These are phyloP conservation scores for Citrus mangshanensis DNA, from an alignment of 345 rosid genomes.

Conservation along the genomic window DNA sequence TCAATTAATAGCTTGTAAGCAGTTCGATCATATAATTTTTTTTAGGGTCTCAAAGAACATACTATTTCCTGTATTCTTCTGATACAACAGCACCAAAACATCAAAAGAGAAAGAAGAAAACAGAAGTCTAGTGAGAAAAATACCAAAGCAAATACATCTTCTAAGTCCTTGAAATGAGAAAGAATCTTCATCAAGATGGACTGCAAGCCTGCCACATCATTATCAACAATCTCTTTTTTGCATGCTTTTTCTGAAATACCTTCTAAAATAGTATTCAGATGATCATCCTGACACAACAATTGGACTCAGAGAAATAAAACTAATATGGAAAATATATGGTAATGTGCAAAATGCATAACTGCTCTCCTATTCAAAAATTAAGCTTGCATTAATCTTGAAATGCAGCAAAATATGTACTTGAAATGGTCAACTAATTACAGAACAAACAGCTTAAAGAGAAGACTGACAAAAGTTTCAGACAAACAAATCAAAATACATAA, in stretches of 20 bases:
- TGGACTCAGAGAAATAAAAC: slow-evolving; percentile 17
- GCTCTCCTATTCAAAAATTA: not conserved
- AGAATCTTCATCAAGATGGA: slow-evolving; percentile 76
- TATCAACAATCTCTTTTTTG: slow-evolving; percentile 52
- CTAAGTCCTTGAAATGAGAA: slow-evolving; percentile 61
- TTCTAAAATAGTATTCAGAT: slow-evolving; percentile 54
- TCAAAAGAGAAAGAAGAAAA: not conserved
- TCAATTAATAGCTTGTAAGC: slow-evolving; percentile 13
- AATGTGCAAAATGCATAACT: not conserved
- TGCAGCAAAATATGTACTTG: not conserved
- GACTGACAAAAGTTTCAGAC: not conserved
- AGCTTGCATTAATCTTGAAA: not conserved
- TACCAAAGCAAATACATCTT: slow-evolving; percentile 69
- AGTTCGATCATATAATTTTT: not conserved
- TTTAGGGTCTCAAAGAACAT: not conserved
- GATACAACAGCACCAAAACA: not conserved
- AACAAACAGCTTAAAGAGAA: not conserved
- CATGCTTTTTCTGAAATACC: slow-evolving; percentile 44
- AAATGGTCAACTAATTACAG: not conserved
- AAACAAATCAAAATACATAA: no score
- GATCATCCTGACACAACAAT: slow-evolving; percentile 50
- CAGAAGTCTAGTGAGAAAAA: slow-evolving; percentile 17
- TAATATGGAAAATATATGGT: not conserved
- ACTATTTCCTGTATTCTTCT: not conserved
- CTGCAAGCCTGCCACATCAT: slow-evolving; percentile 70